A percentile compares a stretch with the other conserved stretches of the same genome.
These are phyloP conservation scores for Striga asiatica DNA, from an alignment of 257 asterid species.

Conservation along the genomic window DNA sequence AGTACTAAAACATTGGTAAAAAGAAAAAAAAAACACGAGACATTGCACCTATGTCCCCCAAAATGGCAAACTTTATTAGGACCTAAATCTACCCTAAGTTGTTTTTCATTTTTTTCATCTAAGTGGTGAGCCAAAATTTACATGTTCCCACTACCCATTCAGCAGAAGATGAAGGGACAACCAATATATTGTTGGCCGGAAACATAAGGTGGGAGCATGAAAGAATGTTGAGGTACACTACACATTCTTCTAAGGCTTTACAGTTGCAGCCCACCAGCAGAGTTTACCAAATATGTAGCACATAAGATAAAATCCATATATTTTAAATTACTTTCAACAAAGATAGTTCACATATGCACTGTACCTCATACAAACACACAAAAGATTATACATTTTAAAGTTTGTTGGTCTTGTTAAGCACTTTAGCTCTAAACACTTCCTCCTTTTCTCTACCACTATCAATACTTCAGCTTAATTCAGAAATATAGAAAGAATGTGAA, in stretches of 20 bases:
- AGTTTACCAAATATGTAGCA: conserved; percentile 15
- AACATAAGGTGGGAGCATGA: conserved; percentile 41
- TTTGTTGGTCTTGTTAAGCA: conserved; percentile 4
- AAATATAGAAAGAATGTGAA: conserved; percentile 10
- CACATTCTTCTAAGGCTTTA: conserved; percentile 15
- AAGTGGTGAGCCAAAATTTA: too few species aligned
- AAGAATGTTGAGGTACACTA: conserved; percentile 25
- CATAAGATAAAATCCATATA: conserved; percentile 18
- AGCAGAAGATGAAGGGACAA: conserved; percentile 26
- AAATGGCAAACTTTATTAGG: too few species aligned
- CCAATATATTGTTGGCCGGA: conserved; percentile 24
- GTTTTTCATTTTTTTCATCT: too few species aligned
- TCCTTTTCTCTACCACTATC: conserved; percentile 29
- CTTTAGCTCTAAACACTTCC: conserved; percentile 14
- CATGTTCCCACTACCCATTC: conserved; percentile 21
- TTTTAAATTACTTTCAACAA: conserved; percentile 3
- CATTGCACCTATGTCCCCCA: too few species aligned
- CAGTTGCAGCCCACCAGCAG: conserved; percentile 23
- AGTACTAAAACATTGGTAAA: too few species aligned
- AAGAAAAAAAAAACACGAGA: too few species aligned
- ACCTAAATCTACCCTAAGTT: too few species aligned
- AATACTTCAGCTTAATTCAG: conserved; percentile 22
- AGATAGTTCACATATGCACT: neutral
- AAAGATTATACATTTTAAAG: conserved; percentile 8
- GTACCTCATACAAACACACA: conserved; percentile 18